These are phyloP conservation scores for Phytopythium vexans DNA, from an alignment of 352 stramenopile species.

Conservation along the genomic window DNA sequence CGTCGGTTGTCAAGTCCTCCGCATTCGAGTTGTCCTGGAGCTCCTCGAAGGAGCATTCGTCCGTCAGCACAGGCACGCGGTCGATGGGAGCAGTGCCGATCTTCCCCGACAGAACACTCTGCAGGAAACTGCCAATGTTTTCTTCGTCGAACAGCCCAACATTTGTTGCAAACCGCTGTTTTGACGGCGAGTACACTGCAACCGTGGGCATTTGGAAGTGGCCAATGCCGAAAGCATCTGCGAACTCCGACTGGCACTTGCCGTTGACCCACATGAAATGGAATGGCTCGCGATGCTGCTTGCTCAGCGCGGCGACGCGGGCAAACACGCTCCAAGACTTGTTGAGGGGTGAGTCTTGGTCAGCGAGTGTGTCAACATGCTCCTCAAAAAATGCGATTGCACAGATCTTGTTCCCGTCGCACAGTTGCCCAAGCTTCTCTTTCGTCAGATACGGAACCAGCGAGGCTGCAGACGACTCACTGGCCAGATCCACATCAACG, in stretches of 20 bases:
- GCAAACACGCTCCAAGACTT: conserved; percentile 39
- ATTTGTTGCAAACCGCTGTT: conserved; percentile 68
- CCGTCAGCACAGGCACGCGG: conserved; percentile 29
- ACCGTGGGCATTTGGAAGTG: conserved; percentile 76
- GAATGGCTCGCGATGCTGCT: conserved; percentile 53
- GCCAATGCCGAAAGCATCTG: conserved; percentile 62
- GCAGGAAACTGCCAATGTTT: conserved; percentile 50
- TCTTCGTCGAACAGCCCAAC: conserved; percentile 65
- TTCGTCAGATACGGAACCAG: conserved; percentile 54
- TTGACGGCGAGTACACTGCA: conserved; percentile 70
- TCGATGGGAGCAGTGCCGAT: conserved; percentile 53
- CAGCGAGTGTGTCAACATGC: conserved; percentile 40
- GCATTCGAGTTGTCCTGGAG: conserved; percentile 25
- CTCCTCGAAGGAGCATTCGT: conserved; percentile 53
- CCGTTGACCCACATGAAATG: conserved; percentile 77
- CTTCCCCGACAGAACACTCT: conserved; percentile 61
- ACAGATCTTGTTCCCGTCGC: conserved; percentile 63
- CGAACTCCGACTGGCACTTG: conserved; percentile 70
- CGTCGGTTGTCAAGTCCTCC: conserved; percentile 13
- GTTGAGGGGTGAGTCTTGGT: conserved; percentile 36
- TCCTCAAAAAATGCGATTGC: conserved; percentile 75
- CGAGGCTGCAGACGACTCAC: conserved; percentile 14
- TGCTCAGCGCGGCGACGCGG: conserved; percentile 43
- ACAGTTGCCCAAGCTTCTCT: conserved; percentile 48
- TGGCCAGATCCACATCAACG: conserved; percentile 21